Base-by-base conservation (phyloP, 2,329 filamentous ascomycete species). In the Penicillium sp. region DNA sequence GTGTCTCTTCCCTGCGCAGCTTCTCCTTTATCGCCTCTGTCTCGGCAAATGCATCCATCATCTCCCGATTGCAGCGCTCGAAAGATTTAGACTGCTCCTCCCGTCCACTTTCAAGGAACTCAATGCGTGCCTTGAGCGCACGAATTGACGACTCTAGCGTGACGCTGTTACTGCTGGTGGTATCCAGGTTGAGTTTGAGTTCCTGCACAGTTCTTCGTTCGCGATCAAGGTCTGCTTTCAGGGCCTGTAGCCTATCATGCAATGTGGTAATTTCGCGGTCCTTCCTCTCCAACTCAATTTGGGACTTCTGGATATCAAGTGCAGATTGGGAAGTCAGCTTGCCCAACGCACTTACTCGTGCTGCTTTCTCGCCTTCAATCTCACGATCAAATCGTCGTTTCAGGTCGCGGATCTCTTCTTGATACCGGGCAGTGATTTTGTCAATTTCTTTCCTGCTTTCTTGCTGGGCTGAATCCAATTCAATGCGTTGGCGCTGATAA, bases 41-140 rank as follows among this genome's bases (percentile, higher is more conserved):
- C 19, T 82, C 77, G 14, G 83, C 82, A 25, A 91, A 75, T 0
- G 92, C 91, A 44, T 94, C 88, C 67, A 90, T 88, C 67, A 96
- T 85, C 50, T 88, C 83, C 41, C 87, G 81, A 68, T 96, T 89
- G 78, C 96, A 90, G 53, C 84, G 86, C 38, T 90, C 86, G 73
- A 93, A 96, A 11, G 89, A 86, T 66, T 93, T 85, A 0, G 91
- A 94, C 66, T 97, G 91, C 14, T 91, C 89, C 73, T 96, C 90
- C 72, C 86, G 91, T 67, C 91, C 91, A 0, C 90, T 94, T 71
- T 97, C 91, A 17, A 97, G 83, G 69, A 95, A 96, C 61, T 92
- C 87, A 55, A 96, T 89, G 64, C 93, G 89, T 2, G 90, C 89
- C 63, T 87, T 85, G 61, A 96, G 82, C 3, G 88, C 88, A 60